Evolutionary conservation across 2,329 filamentous ascomycete species (phyloP), one percentile per base, ranked within the genome.

Genomic region (Tolypocladium amazonense): DNA sequence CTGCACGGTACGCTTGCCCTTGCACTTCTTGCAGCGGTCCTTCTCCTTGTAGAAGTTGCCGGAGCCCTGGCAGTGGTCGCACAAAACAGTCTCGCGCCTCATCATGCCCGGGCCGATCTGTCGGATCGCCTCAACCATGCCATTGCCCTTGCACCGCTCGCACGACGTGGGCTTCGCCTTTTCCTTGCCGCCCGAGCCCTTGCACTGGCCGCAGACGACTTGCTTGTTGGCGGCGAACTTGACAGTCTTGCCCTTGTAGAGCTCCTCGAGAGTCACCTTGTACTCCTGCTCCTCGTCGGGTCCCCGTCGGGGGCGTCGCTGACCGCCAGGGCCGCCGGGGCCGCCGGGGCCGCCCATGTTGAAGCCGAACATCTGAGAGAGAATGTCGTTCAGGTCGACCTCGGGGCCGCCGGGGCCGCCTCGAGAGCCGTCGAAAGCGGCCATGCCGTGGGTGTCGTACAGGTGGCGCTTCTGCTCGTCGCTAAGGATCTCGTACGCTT

Each of bases 1-100:
- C 68, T 92, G 88, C 53, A 86, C 85, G 18, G 90, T 92, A 63
- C 90, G 85, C 74, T 89, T 90, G 69, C 94, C 94, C 77, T 97
- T 97, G 85, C 94, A 99, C 80, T 94, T 97, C 81, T 96, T 96
- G 81, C 94, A 99, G 71, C 91, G 90, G 70, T 99, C 94, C 80
- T 97, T 97, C 70, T 96, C 91, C 74, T 93, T 93, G 78, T 87
- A 96, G 70, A 92, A 86, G 70, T 87, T 86, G 7, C 94, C 94
- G n/a, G 86, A 83, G 39, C 92, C 93, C 62, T 87, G 82, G 76
- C 94, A 99, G 68, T 88, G 87, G 68, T 88, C 87, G 74, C 94
- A 99, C 41, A 87, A 75, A 43, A 92, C 85, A 8, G 87, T 85
- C 68, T 91, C 88, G 69, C 91, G 88, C 37, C 90, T 90, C 63